Evolutionary conservation across 2,329 filamentous ascomycete species (phyloP).

Genomic region (Aspergillus thermomutatus): DNA sequence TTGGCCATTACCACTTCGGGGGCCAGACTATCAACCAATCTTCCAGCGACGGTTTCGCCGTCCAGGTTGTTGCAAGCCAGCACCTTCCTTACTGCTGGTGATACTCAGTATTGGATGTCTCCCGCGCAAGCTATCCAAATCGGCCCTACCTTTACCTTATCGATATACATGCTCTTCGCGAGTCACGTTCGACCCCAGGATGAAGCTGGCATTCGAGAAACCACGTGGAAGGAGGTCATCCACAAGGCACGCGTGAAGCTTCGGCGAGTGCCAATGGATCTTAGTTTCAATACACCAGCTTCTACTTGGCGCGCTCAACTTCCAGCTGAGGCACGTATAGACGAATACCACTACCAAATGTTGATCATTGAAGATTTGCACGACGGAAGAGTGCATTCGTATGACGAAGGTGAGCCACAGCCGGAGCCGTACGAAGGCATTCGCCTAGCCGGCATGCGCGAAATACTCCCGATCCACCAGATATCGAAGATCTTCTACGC

Average conservation of each 20-base stretch:
- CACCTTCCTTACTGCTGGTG: constrained; percentile 81
- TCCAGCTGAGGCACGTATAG: constrained; percentile 42
- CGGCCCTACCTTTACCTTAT: constrained; percentile 80
- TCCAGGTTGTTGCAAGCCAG: constrained; percentile 90
- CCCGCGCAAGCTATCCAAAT: constrained; percentile 69
- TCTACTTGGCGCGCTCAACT: constrained; percentile 22
- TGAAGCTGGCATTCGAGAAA: constrained; percentile 57
- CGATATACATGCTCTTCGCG: constrained; percentile 91
- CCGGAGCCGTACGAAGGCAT: constrained; percentile 61
- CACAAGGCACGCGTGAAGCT: constrained; percentile 87
- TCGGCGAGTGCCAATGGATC: constrained; percentile 63
- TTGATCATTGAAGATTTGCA: constrained; percentile 80
- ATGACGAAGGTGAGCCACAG: constrained; percentile 57
- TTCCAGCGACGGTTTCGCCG: constrained; percentile 81
- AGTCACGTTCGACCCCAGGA: constrained; percentile 65
- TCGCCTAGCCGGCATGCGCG: constrained; percentile 60
- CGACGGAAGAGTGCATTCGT: constrained; percentile 65
- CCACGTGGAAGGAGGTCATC: constrained; percentile 93
- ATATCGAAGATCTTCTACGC: constrained; percentile 92
- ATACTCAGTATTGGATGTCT: constrained; percentile 72
- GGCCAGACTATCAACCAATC: constrained; percentile 73
- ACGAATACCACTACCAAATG: constrained; percentile 76
- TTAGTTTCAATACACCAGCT: constrained; percentile 35
- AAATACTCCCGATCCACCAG: constrained; percentile 66
- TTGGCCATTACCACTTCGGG: constrained; percentile 93